Base-by-base conservation (phyloP, 345 rosid species). In the Leavenworthia alabamica region DNA sequence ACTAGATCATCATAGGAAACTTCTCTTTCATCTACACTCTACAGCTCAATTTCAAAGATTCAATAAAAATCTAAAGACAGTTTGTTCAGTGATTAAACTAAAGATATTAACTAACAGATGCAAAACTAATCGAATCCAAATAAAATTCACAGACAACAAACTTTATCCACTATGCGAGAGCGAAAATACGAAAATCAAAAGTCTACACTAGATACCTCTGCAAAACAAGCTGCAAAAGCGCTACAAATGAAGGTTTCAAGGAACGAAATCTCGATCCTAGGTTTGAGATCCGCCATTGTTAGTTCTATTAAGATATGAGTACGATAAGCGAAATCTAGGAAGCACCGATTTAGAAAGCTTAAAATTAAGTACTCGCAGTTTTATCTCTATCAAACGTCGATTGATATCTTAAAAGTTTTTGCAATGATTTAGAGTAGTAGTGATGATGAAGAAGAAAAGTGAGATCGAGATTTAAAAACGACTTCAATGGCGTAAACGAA, bases 161-260 rank as follows among this genome's bases (percentile, higher is more conserved):
- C 11, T 12, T 43, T 43, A 0, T 6, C 44, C 52, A 60, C n/a
- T n/a, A 20, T 35, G 39, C 6, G 13, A 29, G 42, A 36, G 4
- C 20, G 48, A 26, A 29, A 47, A 32, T 32, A 12, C 10, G 9
- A 26, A 26, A 26, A 26, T 26, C 7, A 26, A 26, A 26, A 26
- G 6, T 26, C 5, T 27, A 12, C 3, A 5, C 27, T 13, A n/a
- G 39, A 29, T 73, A 86, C 99, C 99, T 93, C 99, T 3, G 99
- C 99, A 64, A 89, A 86, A 75, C 99, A 93, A 80, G 99, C 96
- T 28, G 99, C 97, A 62, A 93, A 82, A 45, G 99, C 99, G 64
- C 97, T 93, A 62, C 96, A 88, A 17, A 92, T 52, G 79, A 92
- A 88, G 67, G 84, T 81, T 67, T 85, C 90, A 56, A 78, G 62